Conservation (phyloP, 1,284 basidiomycete genomes). For the Schizophyllum commune region DNA sequence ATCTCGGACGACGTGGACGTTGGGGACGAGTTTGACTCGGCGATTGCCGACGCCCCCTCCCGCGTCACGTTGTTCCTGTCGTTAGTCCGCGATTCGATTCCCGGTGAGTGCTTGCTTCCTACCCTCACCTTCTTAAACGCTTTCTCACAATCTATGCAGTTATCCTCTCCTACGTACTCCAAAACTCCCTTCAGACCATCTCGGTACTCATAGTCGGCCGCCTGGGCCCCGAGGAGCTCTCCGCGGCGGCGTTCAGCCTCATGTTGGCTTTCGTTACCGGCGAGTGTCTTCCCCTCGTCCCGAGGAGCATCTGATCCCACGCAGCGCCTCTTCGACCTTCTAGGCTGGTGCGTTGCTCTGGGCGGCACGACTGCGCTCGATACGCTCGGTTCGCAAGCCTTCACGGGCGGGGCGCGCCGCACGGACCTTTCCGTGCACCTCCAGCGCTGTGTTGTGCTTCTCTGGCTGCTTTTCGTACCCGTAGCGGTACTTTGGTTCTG, state of each 20-base stretch:
- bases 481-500: slow-evolving; percentile 53
- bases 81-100: slow-evolving; percentile 46
- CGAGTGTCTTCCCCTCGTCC: slow-evolving; percentile 33
- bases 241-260: slow-evolving; percentile 61
- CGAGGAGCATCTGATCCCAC: slow-evolving; percentile 39
- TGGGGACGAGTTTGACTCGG: slow-evolving; percentile 5
- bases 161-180: slow-evolving; percentile 59
- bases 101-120: slow-evolving; percentile 29
- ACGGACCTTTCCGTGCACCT: slow-evolving; percentile 58
- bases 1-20: slow-evolving; percentile 11
- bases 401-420: slow-evolving; percentile 52
- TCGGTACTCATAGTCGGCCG: slow-evolving; percentile 57
- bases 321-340: slow-evolving; percentile 14
- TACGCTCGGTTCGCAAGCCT: slow-evolving; percentile 69
- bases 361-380: slow-evolving; percentile 73
- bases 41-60: neutral
- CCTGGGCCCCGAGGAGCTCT: slow-evolving; percentile 61
- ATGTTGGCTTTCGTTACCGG: slow-evolving; percentile 76
- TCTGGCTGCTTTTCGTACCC: slow-evolving; percentile 59
- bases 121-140: neutral
- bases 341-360: slow-evolving; percentile 69
- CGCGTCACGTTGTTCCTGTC: slow-evolving; percentile 23
- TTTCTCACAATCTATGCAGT: slow-evolving; percentile 25
- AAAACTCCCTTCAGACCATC: slow-evolving; percentile 64
- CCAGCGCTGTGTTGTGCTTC: slow-evolving; percentile 55